A percentile compares a stretch with the other conserved stretches of the same genome.
phyloP scores from a whole-genome alignment of 108 stramenopile genomes.

The Stephanodiscus minutulus region DNA sequence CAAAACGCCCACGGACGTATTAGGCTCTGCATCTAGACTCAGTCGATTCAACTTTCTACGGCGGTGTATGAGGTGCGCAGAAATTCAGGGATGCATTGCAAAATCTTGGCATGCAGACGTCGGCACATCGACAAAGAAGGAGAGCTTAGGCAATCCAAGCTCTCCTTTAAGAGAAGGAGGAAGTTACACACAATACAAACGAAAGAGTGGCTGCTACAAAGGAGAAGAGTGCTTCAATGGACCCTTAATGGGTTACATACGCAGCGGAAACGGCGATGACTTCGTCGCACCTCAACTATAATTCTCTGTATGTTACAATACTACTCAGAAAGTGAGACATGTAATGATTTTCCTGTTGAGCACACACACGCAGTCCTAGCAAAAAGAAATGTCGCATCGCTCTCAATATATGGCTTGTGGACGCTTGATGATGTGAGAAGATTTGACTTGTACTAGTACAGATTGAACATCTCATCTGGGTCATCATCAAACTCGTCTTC shows the following conservation, averaged over 20 bases:
- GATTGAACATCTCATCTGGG: constrained; percentile 25
- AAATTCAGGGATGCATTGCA: neutral
- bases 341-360: neutral
- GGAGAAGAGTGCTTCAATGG: constrained; percentile 12
- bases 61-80: constrained; percentile 19
- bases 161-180: neutral
- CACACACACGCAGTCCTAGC: neutral
- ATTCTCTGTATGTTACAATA: neutral
- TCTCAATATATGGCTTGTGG: neutral
- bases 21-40: constrained; percentile 59
- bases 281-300: constrained; percentile 8
- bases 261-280: constrained; percentile 18
- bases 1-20: constrained; percentile 54
- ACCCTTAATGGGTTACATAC: constrained; percentile 33
- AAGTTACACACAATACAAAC: constrained; percentile 32
- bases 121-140: neutral
- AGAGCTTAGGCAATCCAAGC: neutral
- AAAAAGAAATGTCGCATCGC: neutral
- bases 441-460: constrained; percentile 12
- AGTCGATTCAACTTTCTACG: constrained; percentile 49
- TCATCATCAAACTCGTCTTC: constrained; percentile 18
- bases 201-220: neutral
- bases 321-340: neutral
- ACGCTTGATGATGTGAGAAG: neutral
- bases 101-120: neutral